Percentiles rank a stretch among this genome's conserved stretches.
phyloP scores from a whole-genome alignment of 78 protist species.

The Anaeramoeba flamelloides region DNA sequence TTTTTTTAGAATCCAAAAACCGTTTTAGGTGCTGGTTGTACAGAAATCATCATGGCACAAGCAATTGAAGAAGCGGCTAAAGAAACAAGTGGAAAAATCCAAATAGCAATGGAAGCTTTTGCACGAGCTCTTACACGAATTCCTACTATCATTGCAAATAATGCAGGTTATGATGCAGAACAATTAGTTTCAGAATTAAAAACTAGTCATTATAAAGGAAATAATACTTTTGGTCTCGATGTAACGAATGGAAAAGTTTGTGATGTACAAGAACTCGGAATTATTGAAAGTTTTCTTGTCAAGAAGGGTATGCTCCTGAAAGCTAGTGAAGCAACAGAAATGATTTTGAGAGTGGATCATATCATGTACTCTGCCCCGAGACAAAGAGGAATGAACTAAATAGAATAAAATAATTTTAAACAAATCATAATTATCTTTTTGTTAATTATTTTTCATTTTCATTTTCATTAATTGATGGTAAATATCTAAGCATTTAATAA shows the following conservation, averaged over 20 bases:
- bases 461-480: too few species aligned
- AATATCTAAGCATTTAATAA: too few species aligned
- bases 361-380: slow-evolving; percentile 85
- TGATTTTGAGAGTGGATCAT: slow-evolving; percentile 93
- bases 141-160: slow-evolving; percentile 88
- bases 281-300: slow-evolving; percentile 69
- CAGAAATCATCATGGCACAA: slow-evolving; percentile 83
- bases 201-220: slow-evolving; percentile 64
- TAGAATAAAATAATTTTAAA: too few species aligned
- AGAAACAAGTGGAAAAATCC: slow-evolving; percentile 74
- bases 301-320: slow-evolving; percentile 51
- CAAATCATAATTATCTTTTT: too few species aligned
- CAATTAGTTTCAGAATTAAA: slow-evolving; percentile 63
- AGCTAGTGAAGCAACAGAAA: slow-evolving; percentile 96
- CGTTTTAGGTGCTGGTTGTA: slow-evolving; percentile 87
- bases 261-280: slow-evolving; percentile 59
- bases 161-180: slow-evolving; percentile 79
- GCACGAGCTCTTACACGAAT: slow-evolving; percentile 84
- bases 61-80: slow-evolving; percentile 75
- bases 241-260: slow-evolving; percentile 69
- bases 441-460: too few species aligned
- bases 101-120: slow-evolving; percentile 87
- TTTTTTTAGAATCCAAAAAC: slow-evolving; percentile 4
- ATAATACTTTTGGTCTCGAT: slow-evolving; percentile 45
- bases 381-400: too few species aligned